These are phyloP conservation scores for Geoglossum glabrum DNA, from an alignment of 495 filamentous ascomycete genomes.

Conservation along the genomic window DNA sequence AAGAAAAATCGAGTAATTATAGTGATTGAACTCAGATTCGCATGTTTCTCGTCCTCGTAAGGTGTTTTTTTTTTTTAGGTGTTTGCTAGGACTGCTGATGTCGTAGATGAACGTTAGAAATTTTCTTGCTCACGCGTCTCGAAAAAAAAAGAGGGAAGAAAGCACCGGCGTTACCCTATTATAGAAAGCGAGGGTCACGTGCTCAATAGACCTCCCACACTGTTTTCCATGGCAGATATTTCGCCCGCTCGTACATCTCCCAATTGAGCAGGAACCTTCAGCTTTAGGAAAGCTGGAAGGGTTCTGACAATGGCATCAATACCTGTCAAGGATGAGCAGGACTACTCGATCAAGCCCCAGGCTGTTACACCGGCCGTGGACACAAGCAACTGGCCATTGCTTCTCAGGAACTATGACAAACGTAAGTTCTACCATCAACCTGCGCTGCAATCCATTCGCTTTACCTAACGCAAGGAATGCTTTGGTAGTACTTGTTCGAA, in stretches of 20 bases:
- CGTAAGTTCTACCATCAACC: constrained; percentile 26
- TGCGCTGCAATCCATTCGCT: background rate
- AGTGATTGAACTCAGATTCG: too few species aligned
- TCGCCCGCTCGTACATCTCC: background rate
- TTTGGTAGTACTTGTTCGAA: constrained; percentile 55
- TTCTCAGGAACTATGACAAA: constrained; percentile 83
- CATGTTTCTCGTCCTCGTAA: too few species aligned
- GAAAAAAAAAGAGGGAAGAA: too few species aligned
- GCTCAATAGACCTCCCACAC: background rate
- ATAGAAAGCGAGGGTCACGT: background rate
- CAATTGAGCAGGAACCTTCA: background rate
- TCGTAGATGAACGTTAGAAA: too few species aligned
- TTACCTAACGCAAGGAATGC: constrained; percentile 3
- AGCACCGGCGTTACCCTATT: too few species aligned
- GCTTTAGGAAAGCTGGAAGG: background rate
- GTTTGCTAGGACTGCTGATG: too few species aligned
- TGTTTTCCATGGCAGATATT: background rate
- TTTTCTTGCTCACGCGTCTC: too few species aligned
- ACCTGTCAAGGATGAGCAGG: constrained; percentile 36
- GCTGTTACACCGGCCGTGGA: constrained; percentile 46
- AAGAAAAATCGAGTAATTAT: too few species aligned
- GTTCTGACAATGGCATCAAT: constrained; percentile 35
- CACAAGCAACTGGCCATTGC: constrained; percentile 67
- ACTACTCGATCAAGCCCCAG: constrained; percentile 79
- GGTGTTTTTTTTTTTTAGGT: too few species aligned